Evolutionary conservation across 345 rosid species (phyloP), one percentile per base, ranked within the genome.

Genomic region (Aquilaria yunnanensis): DNA sequence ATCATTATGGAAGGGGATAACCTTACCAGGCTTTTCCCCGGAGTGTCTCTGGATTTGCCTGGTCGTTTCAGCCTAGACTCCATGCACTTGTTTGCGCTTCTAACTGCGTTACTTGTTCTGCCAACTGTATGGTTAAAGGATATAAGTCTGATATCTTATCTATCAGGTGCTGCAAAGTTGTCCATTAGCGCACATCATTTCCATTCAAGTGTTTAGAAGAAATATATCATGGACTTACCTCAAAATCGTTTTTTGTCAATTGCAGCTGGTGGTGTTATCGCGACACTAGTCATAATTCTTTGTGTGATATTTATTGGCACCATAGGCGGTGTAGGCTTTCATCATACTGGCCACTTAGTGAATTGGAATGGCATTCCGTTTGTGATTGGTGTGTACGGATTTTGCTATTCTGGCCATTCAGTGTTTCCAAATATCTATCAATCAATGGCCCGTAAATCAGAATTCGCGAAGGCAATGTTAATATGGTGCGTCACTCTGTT

Each of bases 391-490:
- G 86, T 90, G 3, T 84, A 83, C 43, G 94, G 94, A 30, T 93
- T 93, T 74, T 87, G 96, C 72, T 83, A 63, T 41, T 76, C 96
- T 31, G 97, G 90, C 12, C 98, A 93, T 62, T 80, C 98, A 32
- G 97, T 93, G 58, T 84, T 93, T 67, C 97, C 98, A 16, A 93
- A 93, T 65, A 88, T 93, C 62, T 90, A 93, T 70, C 98, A 93
- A 55, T 87, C 98, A 43, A 93, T 93, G 98, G 98, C 96, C 57
- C 92, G 90, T 71, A 93, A 93, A 81, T 77, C 74, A 60, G 68
- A 93, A 68, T 93, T 83, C 73, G 81, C 70, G 69, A 83, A 76
- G 63, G 96, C 98, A 16, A 63, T 85, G 62, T 62, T 79, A 65
- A 62, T 72, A 48, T 74, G 86, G 97, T 90, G 84, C 47, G 33